These are phyloP conservation scores for Nelumbo lutea DNA, from an alignment of 164 flowering plant species.

Conservation along the genomic window DNA sequence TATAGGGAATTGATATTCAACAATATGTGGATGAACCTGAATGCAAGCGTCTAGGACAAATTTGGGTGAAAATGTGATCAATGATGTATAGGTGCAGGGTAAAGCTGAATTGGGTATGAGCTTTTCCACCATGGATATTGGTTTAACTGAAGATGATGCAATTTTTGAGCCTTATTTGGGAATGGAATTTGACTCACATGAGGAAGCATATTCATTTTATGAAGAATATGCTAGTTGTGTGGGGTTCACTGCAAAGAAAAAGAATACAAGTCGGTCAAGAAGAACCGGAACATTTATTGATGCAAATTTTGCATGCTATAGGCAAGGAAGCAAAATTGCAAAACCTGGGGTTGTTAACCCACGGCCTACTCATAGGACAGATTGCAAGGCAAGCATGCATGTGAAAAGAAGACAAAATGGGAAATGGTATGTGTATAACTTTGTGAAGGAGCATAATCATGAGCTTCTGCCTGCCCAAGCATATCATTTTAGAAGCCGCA, in stretches of 20 bases:
- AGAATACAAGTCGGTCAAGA: slow-evolving; percentile 49
- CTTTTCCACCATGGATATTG: slow-evolving; percentile 13
- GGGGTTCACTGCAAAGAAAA: slow-evolving; percentile 45
- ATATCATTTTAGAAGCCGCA: slow-evolving; percentile 43
- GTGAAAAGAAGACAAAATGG: slow-evolving; percentile 52
- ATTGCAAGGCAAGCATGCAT: slow-evolving; percentile 58
- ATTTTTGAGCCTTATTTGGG: slow-evolving; percentile 37
- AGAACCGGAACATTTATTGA: slow-evolving; percentile 45
- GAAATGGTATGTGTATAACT: slow-evolving; percentile 47
- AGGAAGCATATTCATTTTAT: slow-evolving; percentile 42
- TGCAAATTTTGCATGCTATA: slow-evolving; percentile 60
- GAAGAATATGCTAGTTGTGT: slow-evolving; percentile 49
- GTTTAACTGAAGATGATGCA: slow-evolving; percentile 18
- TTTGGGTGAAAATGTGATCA: slow-evolving; percentile 13
- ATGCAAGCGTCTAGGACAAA: neutral
- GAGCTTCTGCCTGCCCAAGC: slow-evolving; percentile 53
- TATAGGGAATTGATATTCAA: neutral
- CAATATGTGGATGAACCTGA: neutral
- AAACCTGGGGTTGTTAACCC: slow-evolving; percentile 31
- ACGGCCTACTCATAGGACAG: slow-evolving; percentile 40
- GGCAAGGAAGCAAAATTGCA: slow-evolving; percentile 46
- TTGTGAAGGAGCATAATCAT: slow-evolving; percentile 54
- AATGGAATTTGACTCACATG: slow-evolving; percentile 48
- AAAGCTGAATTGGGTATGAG: slow-evolving; percentile 18
- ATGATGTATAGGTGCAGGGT: slow-evolving; percentile 10